Base-by-base conservation (phyloP, 345 rosid species). In the Heritiera fomes region DNA sequence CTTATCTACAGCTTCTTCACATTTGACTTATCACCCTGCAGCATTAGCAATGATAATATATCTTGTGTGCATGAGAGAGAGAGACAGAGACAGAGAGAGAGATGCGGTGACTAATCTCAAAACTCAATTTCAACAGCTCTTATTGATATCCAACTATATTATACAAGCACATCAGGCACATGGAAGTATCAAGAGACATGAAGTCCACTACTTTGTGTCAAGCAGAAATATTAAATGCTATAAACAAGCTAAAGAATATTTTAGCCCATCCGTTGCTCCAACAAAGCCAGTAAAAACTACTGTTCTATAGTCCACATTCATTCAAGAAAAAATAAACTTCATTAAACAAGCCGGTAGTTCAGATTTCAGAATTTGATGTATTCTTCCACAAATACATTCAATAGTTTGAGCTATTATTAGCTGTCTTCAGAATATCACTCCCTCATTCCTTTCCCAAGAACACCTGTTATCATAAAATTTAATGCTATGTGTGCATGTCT, bases 201-300 rank as follows among this genome's bases (percentile, higher is more conserved):
- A 8, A 59, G 45, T 61, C 77, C 88, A 86, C 80, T 75, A 71
- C 82, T 77, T 59, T 41, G 55, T 60, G 78, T 83, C 80, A 73
- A 69, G 32, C 56, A 69, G 75, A 8, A 20, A 30, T 43, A 72
- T 75, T 50, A 58, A 71, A 43, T 55, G 45, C 52, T 23, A 6
- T 9, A 7, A 55, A 64, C 63, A 63, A 34, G 17, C 58, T 59
- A 81, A 53, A 78, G 20, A 55, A 79, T 30, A 30, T 49, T 73
- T 79, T 49, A 62, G 40, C 78, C 83, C 76, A 68, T 76, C 49
- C 75, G 63, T 78, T 72, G 7, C 64, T 34, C 40, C 59, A 52
- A 9, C 58, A 56, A 56, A n/a, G 64, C 61, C 64, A 76, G 79
- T 43, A 47, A 73, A 63, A 63, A 59, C 64, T 32, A 49, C 47